phyloP scores from a whole-genome alignment of 2,329 filamentous ascomycete genomes.

The Blastomyces silverae region DNA sequence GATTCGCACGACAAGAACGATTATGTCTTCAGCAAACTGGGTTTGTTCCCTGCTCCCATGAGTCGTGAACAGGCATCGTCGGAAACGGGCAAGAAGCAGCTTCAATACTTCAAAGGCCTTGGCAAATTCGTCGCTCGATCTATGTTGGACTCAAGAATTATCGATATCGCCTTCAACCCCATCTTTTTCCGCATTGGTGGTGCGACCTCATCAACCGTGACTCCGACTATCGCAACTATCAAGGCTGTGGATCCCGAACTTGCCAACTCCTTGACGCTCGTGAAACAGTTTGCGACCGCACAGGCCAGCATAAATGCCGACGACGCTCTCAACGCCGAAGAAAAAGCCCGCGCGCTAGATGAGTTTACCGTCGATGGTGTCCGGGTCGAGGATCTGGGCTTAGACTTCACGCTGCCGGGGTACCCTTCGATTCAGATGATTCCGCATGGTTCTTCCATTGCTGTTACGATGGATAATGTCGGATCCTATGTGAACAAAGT shows the following conservation, averaged over 20 bases:
- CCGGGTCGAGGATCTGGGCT: conserved; percentile 73
- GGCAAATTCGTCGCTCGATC: conserved; percentile 96
- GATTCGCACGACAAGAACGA: conserved; percentile 66
- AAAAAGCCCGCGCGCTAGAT: conserved; percentile 65
- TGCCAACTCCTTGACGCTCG: conserved; percentile 73
- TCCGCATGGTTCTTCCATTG: conserved; percentile 63
- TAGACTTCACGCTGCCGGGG: conserved; percentile 93
- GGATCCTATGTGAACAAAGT: conserved; percentile 80
- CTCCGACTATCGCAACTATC: conserved; percentile 79
- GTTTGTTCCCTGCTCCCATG: conserved; percentile 87
- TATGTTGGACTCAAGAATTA: conserved; percentile 97
- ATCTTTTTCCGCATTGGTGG: conserved; percentile 95
- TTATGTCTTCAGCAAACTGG: conserved; percentile 75
- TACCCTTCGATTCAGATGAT: conserved; percentile 81
- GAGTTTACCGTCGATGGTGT: conserved; percentile 68
- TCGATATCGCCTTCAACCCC: conserved; percentile 94
- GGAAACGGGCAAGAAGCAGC: conserved; percentile 77
- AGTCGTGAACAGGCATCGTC: conserved; percentile 65
- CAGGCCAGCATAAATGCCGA: conserved; percentile 80
- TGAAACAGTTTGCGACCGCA: conserved; percentile 77
- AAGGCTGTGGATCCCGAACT: conserved; percentile 82
- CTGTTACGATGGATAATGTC: conserved; percentile 88
- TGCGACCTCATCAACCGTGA: conserved; percentile 53
- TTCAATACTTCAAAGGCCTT: conserved; percentile 84
- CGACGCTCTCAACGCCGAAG: conserved; percentile 53